phyloP scores from a whole-genome alignment of 208 protist genomes.

The Leishmania mexicana region DNA sequence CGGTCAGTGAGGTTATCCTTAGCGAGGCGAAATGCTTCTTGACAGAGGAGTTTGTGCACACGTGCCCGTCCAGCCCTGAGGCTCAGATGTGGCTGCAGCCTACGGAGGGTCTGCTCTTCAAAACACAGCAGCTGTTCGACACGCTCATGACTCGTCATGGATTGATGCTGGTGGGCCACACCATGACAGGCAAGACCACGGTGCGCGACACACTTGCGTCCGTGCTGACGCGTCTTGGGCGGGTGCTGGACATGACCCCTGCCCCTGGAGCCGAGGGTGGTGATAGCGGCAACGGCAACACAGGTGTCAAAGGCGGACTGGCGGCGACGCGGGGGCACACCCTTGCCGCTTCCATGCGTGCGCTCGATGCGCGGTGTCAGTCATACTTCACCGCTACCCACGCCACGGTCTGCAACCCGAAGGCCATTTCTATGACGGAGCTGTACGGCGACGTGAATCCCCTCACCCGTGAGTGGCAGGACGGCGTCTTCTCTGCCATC shows the following conservation, averaged over 20 bases:
- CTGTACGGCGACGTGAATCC: slow-evolving; percentile 96
- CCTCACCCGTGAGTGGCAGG: slow-evolving; percentile 95
- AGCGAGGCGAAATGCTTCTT: slow-evolving; percentile 51
- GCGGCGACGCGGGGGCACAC: neutral
- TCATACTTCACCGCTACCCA: slow-evolving; percentile 74
- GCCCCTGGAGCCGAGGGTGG: neutral
- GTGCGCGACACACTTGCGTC: slow-evolving; percentile 74
- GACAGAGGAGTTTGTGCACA: slow-evolving; percentile 37
- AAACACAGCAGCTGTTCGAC: slow-evolving; percentile 94
- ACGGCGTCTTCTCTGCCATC: slow-evolving; percentile 94
- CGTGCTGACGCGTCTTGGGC: slow-evolving; percentile 66
- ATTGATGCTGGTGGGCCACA: slow-evolving; percentile 95
- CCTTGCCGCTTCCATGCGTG: slow-evolving; percentile 18
- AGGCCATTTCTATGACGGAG: slow-evolving; percentile 95
- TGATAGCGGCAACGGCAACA: slow-evolving; percentile 5
- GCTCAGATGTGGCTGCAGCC: slow-evolving; percentile 57
- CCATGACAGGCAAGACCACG: slow-evolving; percentile 94
- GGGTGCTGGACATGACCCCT: slow-evolving; percentile 8
- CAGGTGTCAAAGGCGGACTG: neutral
- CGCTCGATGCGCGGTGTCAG: slow-evolving; percentile 53
- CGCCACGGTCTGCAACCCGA: slow-evolving; percentile 90
- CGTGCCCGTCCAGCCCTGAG: neutral
- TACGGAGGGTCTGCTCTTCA: slow-evolving; percentile 78
- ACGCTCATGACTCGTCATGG: slow-evolving; percentile 90
- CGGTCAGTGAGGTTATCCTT: slow-evolving; percentile 59